Base-by-base conservation (phyloP, 345 rosid genomes). In the Gossypium australe region DNA sequence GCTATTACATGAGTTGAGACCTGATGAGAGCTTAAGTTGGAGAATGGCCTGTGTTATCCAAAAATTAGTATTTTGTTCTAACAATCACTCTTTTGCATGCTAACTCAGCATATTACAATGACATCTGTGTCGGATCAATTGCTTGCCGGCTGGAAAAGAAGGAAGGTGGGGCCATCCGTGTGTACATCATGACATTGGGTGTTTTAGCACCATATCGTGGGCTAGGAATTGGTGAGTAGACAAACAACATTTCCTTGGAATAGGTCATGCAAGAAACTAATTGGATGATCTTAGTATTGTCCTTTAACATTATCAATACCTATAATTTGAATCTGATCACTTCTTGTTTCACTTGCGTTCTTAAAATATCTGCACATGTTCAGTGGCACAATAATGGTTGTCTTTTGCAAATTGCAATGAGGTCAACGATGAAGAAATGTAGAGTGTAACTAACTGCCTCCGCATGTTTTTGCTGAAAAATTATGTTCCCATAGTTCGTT, bases 151-250 rank as follows among this genome's bases (percentile, higher is more conserved):
- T 93, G 81, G 98, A 95, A 89, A 91, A 91, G 87, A 92, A 90
- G 88, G 99, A 91, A 82, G 85, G 89, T 0, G 93, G 97, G 44
- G 82, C 78, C 18, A 25, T 87, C 75, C 81, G 90, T 69, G 92
- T 93, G 69, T 95, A 93, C 83, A 93, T 93, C 86, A 95, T 95
- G 99, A 95, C 99, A 20, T 81, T 95, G 74, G 99, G 98, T 79
- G 98, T 95, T 57, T 86, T 95, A 80, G 97, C 98, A 27, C 98
- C 98, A 45, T 95, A 95, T 83, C 94, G 97, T 12, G 97, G 98
- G 38, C 82, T 93, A 49, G 98, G 99, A 68, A 87, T 95, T 68
- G 99, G 98, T 95, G 76, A 89, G 94, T 83, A 48, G 41, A 61
- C 77, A 20, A 41, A 18, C 44, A 51, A 8, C 16, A 8, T 25